Evolutionary conservation across 768 basidiomycete species (phyloP), one percentile per base, ranked within the genome.

Genomic region (Sistotremastrum niveocremeum): DNA sequence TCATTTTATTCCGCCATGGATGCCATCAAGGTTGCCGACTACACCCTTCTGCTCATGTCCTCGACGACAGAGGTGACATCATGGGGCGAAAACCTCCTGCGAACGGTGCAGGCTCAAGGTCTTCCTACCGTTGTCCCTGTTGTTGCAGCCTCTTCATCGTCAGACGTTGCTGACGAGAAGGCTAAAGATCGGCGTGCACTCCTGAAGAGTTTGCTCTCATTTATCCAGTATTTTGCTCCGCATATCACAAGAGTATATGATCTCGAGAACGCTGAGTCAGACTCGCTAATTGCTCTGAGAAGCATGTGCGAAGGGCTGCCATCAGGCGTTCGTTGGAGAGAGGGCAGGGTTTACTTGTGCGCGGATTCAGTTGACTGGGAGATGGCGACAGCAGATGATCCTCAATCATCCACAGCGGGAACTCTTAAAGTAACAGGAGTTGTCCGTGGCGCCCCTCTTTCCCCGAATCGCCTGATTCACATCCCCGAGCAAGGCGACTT

Each of bases 211-310:
- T 70, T 97, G 4, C 72, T 94, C 6, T 95, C 91, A 7, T 99
- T 97, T 68, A 79, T 93, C 47, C 81, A 82, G 52, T 97, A 97
- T 64, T 99, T 98, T 62, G 85, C 87, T 49, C 94, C 94, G 2
- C 70, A 73, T 28, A 83, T 91, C 55, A 65, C 71, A 6, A 73
- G 81, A 34, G 71, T 98, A 0, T 84, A 79, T 56, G 88, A 91
- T 62, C 62, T 89, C 40, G 37, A 58, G 0, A 69, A 77, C 45
- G 61, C 64, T 1, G 55, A 69, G 28, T 69, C 82, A 4, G 90
- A 94, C 54, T 65, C 74, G 7, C 60, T 85, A 10, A 87, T 76
- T 51, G 77, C 84, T 1, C 55, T 91, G 35, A 74, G 94, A 33
- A 69, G 80, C 6, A 57, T 98, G 12, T 84, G 85, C 35, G 93